phyloP scores from a whole-genome alignment of 208 protist genomes.

The Trypanosomatidae sp. region DNA sequence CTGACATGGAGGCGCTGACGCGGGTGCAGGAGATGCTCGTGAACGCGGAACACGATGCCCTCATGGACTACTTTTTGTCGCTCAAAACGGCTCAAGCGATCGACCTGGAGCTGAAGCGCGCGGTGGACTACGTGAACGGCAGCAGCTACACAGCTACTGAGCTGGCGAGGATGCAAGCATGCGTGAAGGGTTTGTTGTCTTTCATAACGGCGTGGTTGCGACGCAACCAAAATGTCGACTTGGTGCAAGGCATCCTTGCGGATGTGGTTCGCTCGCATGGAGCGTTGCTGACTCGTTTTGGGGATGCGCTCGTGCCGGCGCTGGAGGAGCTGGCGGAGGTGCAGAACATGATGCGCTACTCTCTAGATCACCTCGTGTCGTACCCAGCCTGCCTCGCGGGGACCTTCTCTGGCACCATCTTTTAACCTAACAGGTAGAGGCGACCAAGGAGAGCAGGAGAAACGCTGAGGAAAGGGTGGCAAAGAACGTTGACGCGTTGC shows the following conservation, averaged over 20 bases:
- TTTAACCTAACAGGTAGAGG: constrained; percentile 32
- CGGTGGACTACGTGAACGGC: constrained; percentile 70
- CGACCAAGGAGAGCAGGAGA: background rate
- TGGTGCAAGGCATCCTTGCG: constrained; percentile 81
- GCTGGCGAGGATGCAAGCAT: constrained; percentile 50
- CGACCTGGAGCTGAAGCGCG: constrained; percentile 73
- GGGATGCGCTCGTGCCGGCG: constrained; percentile 37
- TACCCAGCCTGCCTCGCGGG: constrained; percentile 70
- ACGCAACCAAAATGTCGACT: constrained; percentile 64
- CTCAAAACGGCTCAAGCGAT: constrained; percentile 65
- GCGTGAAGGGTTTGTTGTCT: constrained; percentile 43
- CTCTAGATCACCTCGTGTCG: constrained; percentile 69
- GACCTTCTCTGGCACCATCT: constrained; percentile 61
- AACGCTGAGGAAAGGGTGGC: background rate
- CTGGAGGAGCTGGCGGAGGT: constrained; percentile 55
- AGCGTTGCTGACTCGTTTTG: constrained; percentile 59
- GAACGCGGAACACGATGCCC: constrained; percentile 46
- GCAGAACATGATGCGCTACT: constrained; percentile 69
- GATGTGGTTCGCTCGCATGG: constrained; percentile 66
- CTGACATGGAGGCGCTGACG: constrained; percentile 44
- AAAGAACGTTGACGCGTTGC: background rate
- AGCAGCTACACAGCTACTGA: constrained; percentile 65
- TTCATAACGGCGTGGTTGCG: constrained; percentile 65
- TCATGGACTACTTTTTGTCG: constrained; percentile 55
- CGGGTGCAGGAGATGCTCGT: constrained; percentile 71